Conservation (phyloP, 108 stramenopile species). For the Fragilariopsis cylindrus region DNA sequence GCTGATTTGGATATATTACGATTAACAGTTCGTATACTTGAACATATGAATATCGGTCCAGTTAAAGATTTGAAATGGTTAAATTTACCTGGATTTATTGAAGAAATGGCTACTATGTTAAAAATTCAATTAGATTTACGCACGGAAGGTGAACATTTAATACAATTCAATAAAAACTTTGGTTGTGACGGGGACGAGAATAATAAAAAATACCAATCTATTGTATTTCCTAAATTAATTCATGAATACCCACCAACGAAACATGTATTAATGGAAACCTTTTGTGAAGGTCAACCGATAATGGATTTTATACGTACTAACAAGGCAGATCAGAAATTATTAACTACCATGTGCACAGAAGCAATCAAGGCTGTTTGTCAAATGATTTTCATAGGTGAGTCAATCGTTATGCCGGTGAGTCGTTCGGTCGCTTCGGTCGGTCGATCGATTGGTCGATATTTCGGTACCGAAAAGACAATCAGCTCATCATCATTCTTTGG, state of each 20-base stretch:
- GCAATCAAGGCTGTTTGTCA: constrained; percentile 58
- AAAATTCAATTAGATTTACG: constrained; percentile 53
- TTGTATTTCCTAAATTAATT: constrained; percentile 49
- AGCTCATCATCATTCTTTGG: background rate
- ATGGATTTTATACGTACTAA: constrained; percentile 44
- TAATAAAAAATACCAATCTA: constrained; percentile 27
- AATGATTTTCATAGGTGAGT: constrained; percentile 73
- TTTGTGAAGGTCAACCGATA: constrained; percentile 47
- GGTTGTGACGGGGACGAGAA: background rate
- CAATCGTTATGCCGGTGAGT: background rate
- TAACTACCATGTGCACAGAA: constrained; percentile 39
- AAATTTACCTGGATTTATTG: constrained; percentile 49
- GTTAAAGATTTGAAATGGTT: constrained; percentile 43
- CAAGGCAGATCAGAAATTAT: constrained; percentile 28
- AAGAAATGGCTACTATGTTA: constrained; percentile 49
- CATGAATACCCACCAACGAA: constrained; percentile 31
- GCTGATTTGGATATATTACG: constrained; percentile 68
- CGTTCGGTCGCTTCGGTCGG: background rate
- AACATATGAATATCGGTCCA: constrained; percentile 26
- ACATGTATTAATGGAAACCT: constrained; percentile 51
- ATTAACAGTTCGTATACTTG: constrained; percentile 25
- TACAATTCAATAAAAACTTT: constrained; percentile 41
- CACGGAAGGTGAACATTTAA: constrained; percentile 48
- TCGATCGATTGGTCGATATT: too few relatives aligned
- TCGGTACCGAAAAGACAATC: too few relatives aligned